phyloP scores from a whole-genome alignment of 768 basidiomycete genomes.

The Leccinum aurantiacum region DNA sequence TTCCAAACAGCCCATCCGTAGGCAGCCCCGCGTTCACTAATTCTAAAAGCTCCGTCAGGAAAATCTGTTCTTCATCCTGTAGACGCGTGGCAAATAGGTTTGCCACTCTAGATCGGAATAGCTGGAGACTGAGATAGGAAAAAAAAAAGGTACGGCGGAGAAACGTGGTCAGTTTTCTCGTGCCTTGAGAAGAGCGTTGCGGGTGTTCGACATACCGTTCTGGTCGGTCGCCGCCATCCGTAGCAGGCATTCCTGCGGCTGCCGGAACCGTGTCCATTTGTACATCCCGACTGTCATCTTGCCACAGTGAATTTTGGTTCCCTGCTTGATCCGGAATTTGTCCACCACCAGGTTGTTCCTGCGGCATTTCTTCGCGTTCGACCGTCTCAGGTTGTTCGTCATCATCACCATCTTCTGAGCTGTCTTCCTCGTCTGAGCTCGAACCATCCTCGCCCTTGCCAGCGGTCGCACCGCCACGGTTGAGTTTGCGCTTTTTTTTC shows the following conservation, averaged over 20 bases:
- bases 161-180: neutral
- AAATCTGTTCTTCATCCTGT: constrained; percentile 76
- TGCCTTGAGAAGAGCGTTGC: neutral
- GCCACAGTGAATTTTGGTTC: constrained; percentile 62
- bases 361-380: constrained; percentile 53
- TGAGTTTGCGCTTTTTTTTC: constrained; percentile 85
- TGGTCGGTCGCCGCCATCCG: constrained; percentile 47
- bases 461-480: constrained; percentile 57
- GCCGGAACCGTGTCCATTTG: constrained; percentile 55
- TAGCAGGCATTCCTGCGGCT: constrained; percentile 35
- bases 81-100: constrained; percentile 63
- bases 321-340: constrained; percentile 29
- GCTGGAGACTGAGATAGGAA: constrained; percentile 37
- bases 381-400: constrained; percentile 38
- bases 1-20: constrained; percentile 71
- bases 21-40: constrained; percentile 75
- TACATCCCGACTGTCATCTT: constrained; percentile 64
- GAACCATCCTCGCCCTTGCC: constrained; percentile 53
- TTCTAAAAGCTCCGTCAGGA: constrained; percentile 67
- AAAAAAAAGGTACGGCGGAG: neutral
- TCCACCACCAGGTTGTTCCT: constrained; percentile 26
- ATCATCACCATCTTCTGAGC: constrained; percentile 44
- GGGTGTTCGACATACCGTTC: constrained; percentile 53
- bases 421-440: constrained; percentile 40
- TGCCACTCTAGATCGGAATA: constrained; percentile 81